A percentile compares a stretch with the other conserved stretches of the same genome.
phyloP scores from a whole-genome alignment of 352 stramenopile genomes.

The Phytophthora citrophthora region DNA sequence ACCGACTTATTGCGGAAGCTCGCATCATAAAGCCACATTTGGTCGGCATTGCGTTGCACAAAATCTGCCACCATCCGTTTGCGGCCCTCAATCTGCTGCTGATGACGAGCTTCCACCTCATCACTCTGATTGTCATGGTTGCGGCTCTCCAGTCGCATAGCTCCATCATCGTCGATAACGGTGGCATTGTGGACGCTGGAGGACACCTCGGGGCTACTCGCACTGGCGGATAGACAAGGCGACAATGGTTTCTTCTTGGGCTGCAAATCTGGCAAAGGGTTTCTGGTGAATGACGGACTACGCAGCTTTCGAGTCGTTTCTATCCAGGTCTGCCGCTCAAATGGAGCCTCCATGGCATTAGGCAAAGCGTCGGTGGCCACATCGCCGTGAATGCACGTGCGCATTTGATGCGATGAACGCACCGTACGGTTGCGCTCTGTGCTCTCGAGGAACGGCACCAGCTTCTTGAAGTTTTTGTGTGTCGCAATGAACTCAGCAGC shows the following conservation, averaged over 20 bases:
- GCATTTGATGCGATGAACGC: conserved; percentile 60
- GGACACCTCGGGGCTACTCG: conserved; percentile 18
- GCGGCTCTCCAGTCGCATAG: conserved; percentile 58
- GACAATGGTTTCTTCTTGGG: conserved; percentile 38
- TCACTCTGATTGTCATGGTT: conserved; percentile 3
- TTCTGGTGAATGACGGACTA: conserved; percentile 46
- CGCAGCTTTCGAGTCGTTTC: conserved; percentile 67
- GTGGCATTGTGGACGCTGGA: conserved; percentile 63
- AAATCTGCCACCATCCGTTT: conserved; percentile 70
- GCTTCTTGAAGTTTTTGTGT: conserved; percentile 73
- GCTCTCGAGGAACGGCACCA: conserved; percentile 67
- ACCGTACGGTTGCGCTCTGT: conserved; percentile 66
- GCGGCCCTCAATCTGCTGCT: conserved; percentile 56
- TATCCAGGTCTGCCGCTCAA: conserved; percentile 52
- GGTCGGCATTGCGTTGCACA: conserved; percentile 54
- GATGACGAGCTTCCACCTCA: conserved; percentile 25
- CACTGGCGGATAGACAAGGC: conserved; percentile 3
- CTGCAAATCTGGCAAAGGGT: conserved; percentile 55
- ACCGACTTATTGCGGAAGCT: conserved; percentile 42
- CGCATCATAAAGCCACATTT: conserved; percentile 68
- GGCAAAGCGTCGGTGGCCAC: background rate
- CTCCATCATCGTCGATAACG: conserved; percentile 65
- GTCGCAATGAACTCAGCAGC: conserved; percentile 65
- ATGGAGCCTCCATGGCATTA: background rate
- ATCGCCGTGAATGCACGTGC: conserved; percentile 35